A percentile compares a stretch with the other conserved stretches of the same genome.
Evolutionary conservation across 1,139 yeast genomes (phyloP).

Genomic region (Debaryomycetaceae sp.): DNA sequence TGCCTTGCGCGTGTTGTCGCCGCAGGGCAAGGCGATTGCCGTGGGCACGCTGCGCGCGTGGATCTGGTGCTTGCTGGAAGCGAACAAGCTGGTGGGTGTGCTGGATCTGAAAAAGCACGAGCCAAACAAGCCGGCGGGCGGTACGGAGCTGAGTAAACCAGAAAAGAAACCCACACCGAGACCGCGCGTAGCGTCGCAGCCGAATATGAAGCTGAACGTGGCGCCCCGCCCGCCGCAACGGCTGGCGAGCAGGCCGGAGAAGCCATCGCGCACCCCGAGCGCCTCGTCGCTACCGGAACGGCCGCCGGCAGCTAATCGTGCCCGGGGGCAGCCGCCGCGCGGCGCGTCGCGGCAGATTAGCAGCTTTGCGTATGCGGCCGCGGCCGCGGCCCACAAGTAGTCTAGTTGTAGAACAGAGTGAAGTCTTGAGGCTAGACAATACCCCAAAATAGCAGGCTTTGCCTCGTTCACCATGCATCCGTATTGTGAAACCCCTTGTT

Average conservation of each 20-base stretch:
- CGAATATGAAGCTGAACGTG: constrained; percentile 1
- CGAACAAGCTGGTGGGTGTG: constrained; percentile 32
- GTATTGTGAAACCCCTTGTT: too few species aligned
- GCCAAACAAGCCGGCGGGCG: constrained; percentile 18
- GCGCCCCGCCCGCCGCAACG: constrained; percentile 1
- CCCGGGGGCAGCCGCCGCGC: constrained; percentile 3
- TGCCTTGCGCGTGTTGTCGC: not conserved
- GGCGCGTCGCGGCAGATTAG: constrained; percentile 8
- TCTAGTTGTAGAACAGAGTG: not conserved
- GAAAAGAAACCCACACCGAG: constrained; percentile 4
- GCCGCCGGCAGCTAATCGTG: constrained; percentile 3
- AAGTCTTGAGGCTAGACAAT: too few species aligned
- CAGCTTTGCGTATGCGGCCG: constrained; percentile 37
- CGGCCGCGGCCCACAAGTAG: constrained; percentile 28
- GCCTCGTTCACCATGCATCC: too few species aligned
- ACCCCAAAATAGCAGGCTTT: too few species aligned
- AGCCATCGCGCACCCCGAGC: constrained; percentile 3
- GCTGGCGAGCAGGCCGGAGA: constrained; percentile 2
- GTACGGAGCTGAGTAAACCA: too few species aligned
- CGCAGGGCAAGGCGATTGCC: constrained; percentile 17
- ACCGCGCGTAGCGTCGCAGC: constrained; percentile 1
- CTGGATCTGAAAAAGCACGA: constrained; percentile 6
- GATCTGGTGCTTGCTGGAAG: constrained; percentile 36
- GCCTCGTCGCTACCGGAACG: constrained; percentile 3
- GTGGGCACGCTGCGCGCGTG: constrained; percentile 32